phyloP scores from a whole-genome alignment of 2,329 filamentous ascomycete species.

The Colletotrichum tabaci region DNA sequence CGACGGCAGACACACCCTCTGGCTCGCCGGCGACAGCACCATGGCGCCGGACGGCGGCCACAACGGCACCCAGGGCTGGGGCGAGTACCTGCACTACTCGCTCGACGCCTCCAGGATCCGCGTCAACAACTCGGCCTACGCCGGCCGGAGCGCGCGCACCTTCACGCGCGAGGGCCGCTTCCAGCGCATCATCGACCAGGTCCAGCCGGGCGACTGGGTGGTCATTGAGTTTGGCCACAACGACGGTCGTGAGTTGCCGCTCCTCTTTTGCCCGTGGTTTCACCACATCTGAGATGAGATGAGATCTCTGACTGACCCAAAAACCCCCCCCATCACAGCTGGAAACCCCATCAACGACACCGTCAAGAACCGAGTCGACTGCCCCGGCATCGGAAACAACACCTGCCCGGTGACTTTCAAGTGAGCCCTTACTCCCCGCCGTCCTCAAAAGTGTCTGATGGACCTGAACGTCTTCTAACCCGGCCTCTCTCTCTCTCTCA shows the following conservation, averaged over 20 bases:
- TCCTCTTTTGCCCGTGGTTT: too few species aligned
- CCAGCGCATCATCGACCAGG: conserved; percentile 64
- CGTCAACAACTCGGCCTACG: conserved; percentile 75
- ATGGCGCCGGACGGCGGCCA: conserved; percentile 65
- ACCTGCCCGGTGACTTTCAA: conserved; percentile 66
- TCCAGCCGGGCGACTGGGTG: conserved; percentile 74
- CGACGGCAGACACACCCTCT: conserved; percentile 56
- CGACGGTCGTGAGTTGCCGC: conserved; percentile 66
- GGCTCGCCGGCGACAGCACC: conserved; percentile 73
- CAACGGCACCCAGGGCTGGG: conserved; percentile 71
- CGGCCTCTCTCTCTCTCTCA: not conserved
- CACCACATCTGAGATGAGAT: not conserved
- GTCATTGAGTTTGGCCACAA: conserved; percentile 83
- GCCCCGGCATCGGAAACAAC: conserved; percentile 67
- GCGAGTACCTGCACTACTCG: conserved; percentile 70
- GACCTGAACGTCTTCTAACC: too few species aligned
- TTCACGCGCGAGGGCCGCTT: conserved; percentile 78
- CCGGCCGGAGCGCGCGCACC: conserved; percentile 76
- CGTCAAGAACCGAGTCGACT: conserved; percentile 75
- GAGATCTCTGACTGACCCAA: not conserved
- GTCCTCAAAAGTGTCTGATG: too few species aligned
- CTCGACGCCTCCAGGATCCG: conserved; percentile 47
- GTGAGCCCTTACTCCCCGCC: not conserved
- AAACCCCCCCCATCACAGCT: not conserved
- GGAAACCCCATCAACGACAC: conserved; percentile 52